A percentile compares a stretch with the other conserved stretches of the same genome.
Evolutionary conservation across 2,329 filamentous ascomycete genomes (phyloP).

Genomic region (Alternaria sp.): DNA sequence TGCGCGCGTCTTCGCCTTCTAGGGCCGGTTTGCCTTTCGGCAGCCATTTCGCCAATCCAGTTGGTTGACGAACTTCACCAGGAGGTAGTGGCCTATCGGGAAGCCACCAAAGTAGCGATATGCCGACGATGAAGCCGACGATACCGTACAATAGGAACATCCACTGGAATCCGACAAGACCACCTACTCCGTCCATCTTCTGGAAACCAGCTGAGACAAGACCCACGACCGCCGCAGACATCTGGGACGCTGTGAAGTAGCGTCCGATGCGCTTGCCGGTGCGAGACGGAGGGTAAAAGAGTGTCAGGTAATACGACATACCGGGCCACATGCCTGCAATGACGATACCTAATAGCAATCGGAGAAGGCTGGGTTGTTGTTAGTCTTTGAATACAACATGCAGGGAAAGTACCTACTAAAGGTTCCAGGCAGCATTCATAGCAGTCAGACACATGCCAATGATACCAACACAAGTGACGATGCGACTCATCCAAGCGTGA

Average conservation of each 20-base stretch:
- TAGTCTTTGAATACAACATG: background rate
- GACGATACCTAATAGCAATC: constrained; percentile 84
- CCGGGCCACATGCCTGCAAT: constrained; percentile 96
- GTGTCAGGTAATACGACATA: constrained; percentile 90
- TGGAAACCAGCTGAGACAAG: constrained; percentile 92
- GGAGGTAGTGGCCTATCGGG: constrained; percentile 82
- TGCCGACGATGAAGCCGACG: constrained; percentile 74
- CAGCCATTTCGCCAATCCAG: constrained; percentile 68
- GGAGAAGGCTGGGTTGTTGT: constrained; percentile 64
- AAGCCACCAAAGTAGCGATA: constrained; percentile 86
- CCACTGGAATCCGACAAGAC: constrained; percentile 84
- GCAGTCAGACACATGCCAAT: constrained; percentile 86
- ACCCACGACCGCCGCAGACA: constrained; percentile 88
- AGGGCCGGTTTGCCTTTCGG: constrained; percentile 75
- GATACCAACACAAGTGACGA: constrained; percentile 85
- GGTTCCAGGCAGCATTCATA: constrained; percentile 81
- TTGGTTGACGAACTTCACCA: constrained; percentile 64
- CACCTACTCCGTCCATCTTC: constrained; percentile 80
- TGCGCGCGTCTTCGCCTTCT: constrained; percentile 75
- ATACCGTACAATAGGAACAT: constrained; percentile 93
- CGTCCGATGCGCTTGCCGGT: constrained; percentile 88
- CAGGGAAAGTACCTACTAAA: constrained; percentile 68
- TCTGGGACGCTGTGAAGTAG: constrained; percentile 88
- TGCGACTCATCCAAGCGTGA: constrained; percentile 89
- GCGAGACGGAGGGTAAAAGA: constrained; percentile 88